Percentiles rank a stretch among this genome's conserved stretches.
Evolutionary conservation across 106 monocot genomes (phyloP).

Genomic region (Dendrobium huoshanense): DNA sequence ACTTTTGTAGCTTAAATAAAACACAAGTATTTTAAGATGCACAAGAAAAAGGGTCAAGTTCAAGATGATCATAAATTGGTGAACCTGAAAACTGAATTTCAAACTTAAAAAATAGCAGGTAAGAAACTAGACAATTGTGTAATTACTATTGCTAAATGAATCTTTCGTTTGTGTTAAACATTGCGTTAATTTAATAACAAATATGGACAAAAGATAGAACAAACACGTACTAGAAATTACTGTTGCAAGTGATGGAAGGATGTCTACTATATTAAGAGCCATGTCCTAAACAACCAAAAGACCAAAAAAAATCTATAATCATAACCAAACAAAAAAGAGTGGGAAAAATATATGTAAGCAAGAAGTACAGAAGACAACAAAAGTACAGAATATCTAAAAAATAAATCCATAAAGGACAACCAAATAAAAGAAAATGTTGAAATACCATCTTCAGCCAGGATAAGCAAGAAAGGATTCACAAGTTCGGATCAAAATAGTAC

Average conservation of each 20-base stretch:
- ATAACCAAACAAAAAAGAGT: no score
- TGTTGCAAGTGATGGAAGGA: background rate
- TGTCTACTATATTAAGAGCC: constrained; percentile 4
- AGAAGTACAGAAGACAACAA: background rate
- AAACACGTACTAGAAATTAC: constrained; percentile 1
- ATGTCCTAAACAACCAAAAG: background rate
- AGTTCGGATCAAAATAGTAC: no score
- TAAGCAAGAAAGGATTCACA: no score
- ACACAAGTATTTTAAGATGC: background rate
- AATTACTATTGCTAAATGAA: background rate
- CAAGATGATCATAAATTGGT: background rate
- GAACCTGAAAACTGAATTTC: background rate
- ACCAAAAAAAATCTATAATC: background rate
- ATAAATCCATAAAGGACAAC: background rate
- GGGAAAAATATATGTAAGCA: no score
- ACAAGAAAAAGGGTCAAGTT: background rate
- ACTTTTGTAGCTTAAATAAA: background rate
- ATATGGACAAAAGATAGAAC: background rate
- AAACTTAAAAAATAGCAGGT: background rate
- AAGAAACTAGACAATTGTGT: background rate
- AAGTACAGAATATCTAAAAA: background rate
- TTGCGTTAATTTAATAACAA: background rate
- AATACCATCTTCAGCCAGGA: no score
- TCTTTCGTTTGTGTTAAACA: background rate
- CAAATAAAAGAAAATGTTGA: no score